Evolutionary conservation across 441 rosid species (phyloP).

Genomic region (Erodium chrysanthum): DNA sequence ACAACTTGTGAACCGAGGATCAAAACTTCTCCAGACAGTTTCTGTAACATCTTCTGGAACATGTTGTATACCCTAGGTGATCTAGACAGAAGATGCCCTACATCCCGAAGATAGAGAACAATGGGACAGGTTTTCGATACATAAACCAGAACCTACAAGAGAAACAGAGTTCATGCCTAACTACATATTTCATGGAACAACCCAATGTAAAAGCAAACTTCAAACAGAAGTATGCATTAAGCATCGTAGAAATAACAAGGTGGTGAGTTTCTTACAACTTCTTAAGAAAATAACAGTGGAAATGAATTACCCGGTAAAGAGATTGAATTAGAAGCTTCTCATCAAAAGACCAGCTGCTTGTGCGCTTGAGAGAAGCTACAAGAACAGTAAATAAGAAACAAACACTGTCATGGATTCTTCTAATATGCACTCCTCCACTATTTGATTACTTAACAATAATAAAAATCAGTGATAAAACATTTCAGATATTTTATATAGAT

Average conservation of each 20-base stretch:
- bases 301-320: constrained; percentile 54
- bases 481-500: not conserved
- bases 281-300: not conserved
- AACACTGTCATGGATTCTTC: not conserved
- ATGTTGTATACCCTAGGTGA: constrained; percentile 60
- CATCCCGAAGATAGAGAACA: constrained; percentile 70
- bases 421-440: not conserved
- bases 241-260: not conserved
- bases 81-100: constrained; percentile 46
- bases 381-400: not conserved
- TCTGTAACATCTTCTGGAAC: constrained; percentile 64
- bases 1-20: constrained; percentile 58
- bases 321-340: constrained; percentile 79
- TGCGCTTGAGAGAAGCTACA: constrained; percentile 53
- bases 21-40: constrained; percentile 53
- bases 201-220: not conserved
- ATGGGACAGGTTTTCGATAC: constrained; percentile 66
- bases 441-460: not conserved
- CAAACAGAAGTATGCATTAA: not conserved
- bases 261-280: not conserved
- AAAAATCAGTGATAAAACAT: too few relatives aligned
- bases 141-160: constrained; percentile 54
- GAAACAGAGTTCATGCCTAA: not conserved
- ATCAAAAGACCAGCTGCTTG: constrained; percentile 71
- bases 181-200: not conserved